phyloP scores from a whole-genome alignment of 306 rosid genomes.

The Prunus mira region DNA sequence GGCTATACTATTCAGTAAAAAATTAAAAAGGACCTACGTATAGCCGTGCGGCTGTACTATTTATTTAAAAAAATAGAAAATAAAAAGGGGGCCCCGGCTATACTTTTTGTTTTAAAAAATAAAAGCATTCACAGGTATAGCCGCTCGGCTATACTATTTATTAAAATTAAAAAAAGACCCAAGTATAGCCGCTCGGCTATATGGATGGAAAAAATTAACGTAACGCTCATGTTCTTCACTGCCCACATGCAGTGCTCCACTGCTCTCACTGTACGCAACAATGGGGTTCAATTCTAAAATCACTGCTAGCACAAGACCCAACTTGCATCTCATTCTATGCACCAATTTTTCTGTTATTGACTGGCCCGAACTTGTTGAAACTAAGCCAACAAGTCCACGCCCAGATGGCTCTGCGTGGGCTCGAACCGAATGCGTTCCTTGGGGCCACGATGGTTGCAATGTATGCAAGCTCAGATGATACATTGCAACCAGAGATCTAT shows the following conservation, averaged over 20 bases:
- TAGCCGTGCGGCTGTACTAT: too few species aligned
- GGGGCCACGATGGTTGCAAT: constrained; percentile 28
- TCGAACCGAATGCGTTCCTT: constrained; percentile 19
- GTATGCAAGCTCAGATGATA: constrained; percentile 22
- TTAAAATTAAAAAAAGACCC: too few species aligned
- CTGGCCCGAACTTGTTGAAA: background rate
- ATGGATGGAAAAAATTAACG: background rate
- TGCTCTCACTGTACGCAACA: background rate
- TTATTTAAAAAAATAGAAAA: too few species aligned
- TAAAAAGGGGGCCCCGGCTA: too few species aligned
- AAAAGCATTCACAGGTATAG: too few species aligned
- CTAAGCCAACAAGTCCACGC: constrained; percentile 26
- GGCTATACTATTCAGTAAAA: too few species aligned
- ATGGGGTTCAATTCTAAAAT: background rate
- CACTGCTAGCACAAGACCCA: background rate
- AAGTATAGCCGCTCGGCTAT: too few species aligned
- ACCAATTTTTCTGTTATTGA: constrained; percentile 13
- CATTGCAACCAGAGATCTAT: too few species aligned
- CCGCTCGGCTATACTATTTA: background rate
- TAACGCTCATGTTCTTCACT: background rate
- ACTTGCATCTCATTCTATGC: background rate
- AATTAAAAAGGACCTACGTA: too few species aligned
- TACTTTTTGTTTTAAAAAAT: too few species aligned
- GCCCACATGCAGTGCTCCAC: background rate
- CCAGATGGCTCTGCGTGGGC: constrained; percentile 5